phyloP scores from a whole-genome alignment of 371 early-diverging fungal genomes.

The Furculomyces boomerangus region DNA sequence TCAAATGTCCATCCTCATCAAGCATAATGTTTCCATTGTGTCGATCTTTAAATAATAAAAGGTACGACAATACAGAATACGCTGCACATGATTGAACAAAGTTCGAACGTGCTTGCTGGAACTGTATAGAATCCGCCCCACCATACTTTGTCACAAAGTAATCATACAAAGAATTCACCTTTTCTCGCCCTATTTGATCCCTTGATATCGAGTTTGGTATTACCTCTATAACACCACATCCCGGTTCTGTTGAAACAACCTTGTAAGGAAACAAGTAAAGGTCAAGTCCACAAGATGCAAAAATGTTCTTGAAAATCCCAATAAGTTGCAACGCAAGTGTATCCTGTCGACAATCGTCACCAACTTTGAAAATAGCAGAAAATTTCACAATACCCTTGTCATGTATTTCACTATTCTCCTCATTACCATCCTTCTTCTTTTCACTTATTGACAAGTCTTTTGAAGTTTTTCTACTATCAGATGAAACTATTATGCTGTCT shows the following conservation, averaged over 20 bases:
- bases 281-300: constrained; percentile 76
- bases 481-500: no score
- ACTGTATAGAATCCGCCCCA: constrained; percentile 72
- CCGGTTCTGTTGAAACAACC: constrained; percentile 94
- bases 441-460: no score
- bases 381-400: constrained; percentile 21
- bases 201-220: constrained; percentile 97
- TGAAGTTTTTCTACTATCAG: no score
- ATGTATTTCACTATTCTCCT: no score
- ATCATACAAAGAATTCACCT: constrained; percentile 90
- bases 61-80: constrained; percentile 89
- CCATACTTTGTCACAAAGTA: constrained; percentile 93
- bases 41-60: constrained; percentile 97
- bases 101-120: constrained; percentile 81
- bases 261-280: constrained; percentile 96
- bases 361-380: constrained; percentile 97
- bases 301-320: constrained; percentile 92
- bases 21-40: constrained; percentile 99
- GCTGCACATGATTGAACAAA: constrained; percentile 96
- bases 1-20: constrained; percentile 89
- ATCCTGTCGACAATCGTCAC: constrained; percentile 98
- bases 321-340: constrained; percentile 96
- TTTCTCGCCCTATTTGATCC: constrained; percentile 96
- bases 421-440: no score
- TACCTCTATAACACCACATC: constrained; percentile 98